Percentiles rank a stretch among this genome's conserved stretches.
Evolutionary conservation across 2,329 filamentous ascomycete genomes (phyloP).

Genomic region (Bipolaris gigantea): DNA sequence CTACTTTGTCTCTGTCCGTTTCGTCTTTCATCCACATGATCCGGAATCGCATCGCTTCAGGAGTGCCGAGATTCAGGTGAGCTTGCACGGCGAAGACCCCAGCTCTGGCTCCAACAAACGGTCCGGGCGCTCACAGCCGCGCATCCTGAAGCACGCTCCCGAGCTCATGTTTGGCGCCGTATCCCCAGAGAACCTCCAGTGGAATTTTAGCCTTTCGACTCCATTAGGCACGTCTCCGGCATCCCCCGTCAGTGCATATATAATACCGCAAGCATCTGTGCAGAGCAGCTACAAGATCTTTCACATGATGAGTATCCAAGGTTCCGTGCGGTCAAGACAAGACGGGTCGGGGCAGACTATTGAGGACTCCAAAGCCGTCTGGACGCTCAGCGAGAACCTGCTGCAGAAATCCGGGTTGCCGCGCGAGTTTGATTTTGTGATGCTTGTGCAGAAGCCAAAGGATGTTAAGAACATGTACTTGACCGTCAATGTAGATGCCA

Average conservation of each 20-base stretch:
- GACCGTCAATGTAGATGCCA: constrained; percentile 49
- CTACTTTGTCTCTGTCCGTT: constrained; percentile 54
- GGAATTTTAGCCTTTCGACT: constrained; percentile 53
- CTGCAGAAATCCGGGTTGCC: constrained; percentile 54
- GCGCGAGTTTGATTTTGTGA: constrained; percentile 56
- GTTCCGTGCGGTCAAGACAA: constrained; percentile 48
- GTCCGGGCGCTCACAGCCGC: constrained; percentile 36
- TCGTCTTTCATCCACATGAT: constrained; percentile 54
- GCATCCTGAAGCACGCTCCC: constrained; percentile 55
- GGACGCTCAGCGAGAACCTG: constrained; percentile 55
- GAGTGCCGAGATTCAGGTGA: constrained; percentile 50
- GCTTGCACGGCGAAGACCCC: constrained; percentile 34
- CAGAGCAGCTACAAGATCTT: constrained; percentile 50
- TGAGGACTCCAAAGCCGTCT: constrained; percentile 52
- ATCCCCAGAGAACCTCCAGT: constrained; percentile 53
- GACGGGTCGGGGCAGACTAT: constrained; percentile 46
- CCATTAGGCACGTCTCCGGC: constrained; percentile 52
- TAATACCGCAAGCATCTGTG: constrained; percentile 48
- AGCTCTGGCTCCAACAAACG: constrained; percentile 6
- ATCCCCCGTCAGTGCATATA: constrained; percentile 45
- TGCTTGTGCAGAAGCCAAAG: constrained; percentile 52
- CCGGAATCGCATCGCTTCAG: constrained; percentile 52
- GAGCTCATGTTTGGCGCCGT: constrained; percentile 54
- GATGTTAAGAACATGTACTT: constrained; percentile 46
- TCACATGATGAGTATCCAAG: constrained; percentile 56